These are phyloP conservation scores for Camillea tinctor DNA, from an alignment of 2,329 filamentous ascomycete genomes.

Conservation along the genomic window DNA sequence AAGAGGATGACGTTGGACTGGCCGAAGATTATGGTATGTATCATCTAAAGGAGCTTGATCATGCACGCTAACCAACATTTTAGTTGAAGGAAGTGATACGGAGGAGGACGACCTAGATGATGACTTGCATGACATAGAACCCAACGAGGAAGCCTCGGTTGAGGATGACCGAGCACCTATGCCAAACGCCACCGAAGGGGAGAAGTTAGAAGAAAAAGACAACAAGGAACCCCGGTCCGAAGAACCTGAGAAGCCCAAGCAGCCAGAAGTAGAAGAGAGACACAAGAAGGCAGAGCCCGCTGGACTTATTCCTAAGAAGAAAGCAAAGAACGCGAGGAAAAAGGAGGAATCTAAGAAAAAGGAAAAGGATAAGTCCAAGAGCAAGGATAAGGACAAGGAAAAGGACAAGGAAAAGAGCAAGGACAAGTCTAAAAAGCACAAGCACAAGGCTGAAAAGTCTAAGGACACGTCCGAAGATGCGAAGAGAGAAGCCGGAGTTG, in stretches of 20 bases:
- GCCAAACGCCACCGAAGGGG: constrained; percentile 6
- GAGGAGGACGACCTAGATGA: constrained; percentile 17
- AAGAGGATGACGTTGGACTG: constrained; percentile 2
- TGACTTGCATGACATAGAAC: constrained; percentile 6
- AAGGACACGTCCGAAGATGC: neutral
- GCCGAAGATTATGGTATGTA: constrained; percentile 24
- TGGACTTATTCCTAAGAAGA: constrained; percentile 12
- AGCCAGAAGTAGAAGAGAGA: constrained; percentile 14
- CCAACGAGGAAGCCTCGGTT: constrained; percentile 3
- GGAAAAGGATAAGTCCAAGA: neutral
- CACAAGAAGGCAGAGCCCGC: constrained; percentile 16
- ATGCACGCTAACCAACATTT: constrained; percentile 18
- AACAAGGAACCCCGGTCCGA: constrained; percentile 7
- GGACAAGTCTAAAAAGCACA: neutral
- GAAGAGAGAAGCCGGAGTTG: constrained; percentile 4
- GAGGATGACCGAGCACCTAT: constrained; percentile 3
- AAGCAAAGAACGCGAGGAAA: constrained; percentile 9
- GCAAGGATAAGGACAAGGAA: constrained; percentile 1
- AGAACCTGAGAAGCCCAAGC: constrained; percentile 8
- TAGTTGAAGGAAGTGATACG: constrained; percentile 16
- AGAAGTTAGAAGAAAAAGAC: constrained; percentile 19
- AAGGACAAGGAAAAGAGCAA: neutral
- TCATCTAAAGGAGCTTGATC: constrained; percentile 2
- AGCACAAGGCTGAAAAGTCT: constrained; percentile 7
- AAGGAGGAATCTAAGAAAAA: constrained; percentile 4